These are phyloP conservation scores for Leccinellum albellum DNA, from an alignment of 768 basidiomycete species.

Conservation along the genomic window DNA sequence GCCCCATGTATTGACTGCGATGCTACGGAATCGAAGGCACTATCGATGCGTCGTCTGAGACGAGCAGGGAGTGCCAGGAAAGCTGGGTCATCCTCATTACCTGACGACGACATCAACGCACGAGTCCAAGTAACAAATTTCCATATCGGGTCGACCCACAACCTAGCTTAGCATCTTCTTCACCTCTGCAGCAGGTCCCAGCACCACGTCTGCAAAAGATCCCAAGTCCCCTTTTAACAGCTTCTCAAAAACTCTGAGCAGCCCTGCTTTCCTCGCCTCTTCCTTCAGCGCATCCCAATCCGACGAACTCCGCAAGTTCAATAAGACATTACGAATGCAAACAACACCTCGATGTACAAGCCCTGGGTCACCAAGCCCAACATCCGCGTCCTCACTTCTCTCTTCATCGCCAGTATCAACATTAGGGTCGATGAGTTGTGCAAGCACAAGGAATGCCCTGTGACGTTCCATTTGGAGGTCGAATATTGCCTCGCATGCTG, in stretches of 20 bases:
- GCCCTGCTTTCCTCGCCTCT: slow-evolving; percentile 50
- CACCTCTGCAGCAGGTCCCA: slow-evolving; percentile 49
- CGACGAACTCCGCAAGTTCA: slow-evolving; percentile 40
- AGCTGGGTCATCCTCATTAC: slow-evolving; percentile 20
- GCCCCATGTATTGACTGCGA: neutral
- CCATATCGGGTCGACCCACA: neutral
- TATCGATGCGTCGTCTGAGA: slow-evolving; percentile 48
- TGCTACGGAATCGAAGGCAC: slow-evolving; percentile 42
- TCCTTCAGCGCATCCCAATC: slow-evolving; percentile 42
- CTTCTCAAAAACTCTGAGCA: slow-evolving; percentile 49
- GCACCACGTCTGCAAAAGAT: slow-evolving; percentile 35
- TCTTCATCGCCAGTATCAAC: slow-evolving; percentile 33
- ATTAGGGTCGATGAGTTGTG: slow-evolving; percentile 62
- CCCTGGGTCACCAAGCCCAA: slow-evolving; percentile 43
- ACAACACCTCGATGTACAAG: slow-evolving; percentile 76
- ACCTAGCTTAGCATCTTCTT: slow-evolving; percentile 36
- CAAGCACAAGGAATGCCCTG: slow-evolving; percentile 62
- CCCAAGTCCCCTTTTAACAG: slow-evolving; percentile 43
- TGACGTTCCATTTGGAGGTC: slow-evolving; percentile 62
- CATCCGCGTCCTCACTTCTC: slow-evolving; percentile 35
- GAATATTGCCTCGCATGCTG: slow-evolving; percentile 59
- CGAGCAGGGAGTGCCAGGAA: slow-evolving; percentile 41
- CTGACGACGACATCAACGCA: slow-evolving; percentile 12
- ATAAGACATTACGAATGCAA: slow-evolving; percentile 63
- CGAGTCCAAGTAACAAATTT: neutral